Conservation (phyloP, 1,284 basidiomycete species). For the Waitea zeae region DNA sequence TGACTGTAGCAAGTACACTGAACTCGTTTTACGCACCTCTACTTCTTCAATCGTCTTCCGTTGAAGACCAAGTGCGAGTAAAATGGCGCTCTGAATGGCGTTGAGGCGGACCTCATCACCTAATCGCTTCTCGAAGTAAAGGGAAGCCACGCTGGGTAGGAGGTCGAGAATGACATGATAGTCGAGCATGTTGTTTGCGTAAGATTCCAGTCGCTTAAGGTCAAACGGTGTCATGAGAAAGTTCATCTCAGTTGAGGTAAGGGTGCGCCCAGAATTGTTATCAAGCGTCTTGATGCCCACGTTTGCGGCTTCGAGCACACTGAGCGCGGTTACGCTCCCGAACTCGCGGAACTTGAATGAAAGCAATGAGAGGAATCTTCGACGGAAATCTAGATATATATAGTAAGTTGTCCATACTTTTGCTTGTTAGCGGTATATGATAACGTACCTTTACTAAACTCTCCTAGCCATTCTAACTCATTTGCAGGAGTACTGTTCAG, state of each 20-base stretch:
- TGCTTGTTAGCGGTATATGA: too few relatives aligned
- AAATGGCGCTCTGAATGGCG: slow-evolving; percentile 77
- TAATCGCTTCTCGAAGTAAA: slow-evolving; percentile 80
- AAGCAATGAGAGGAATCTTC: slow-evolving; percentile 77
- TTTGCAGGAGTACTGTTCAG: slow-evolving; percentile 50
- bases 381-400: slow-evolving; percentile 81
- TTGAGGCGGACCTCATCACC: slow-evolving; percentile 46
- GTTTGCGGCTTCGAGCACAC: slow-evolving; percentile 76
- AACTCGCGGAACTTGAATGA: slow-evolving; percentile 95
- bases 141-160: slow-evolving; percentile 59
- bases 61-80: slow-evolving; percentile 84
- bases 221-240: slow-evolving; percentile 82
- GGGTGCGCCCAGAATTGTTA: slow-evolving; percentile 6
- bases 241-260: slow-evolving; percentile 52
- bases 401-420: too few relatives aligned
- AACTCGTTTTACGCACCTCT: slow-evolving; percentile 60
- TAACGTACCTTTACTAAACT: slow-evolving; percentile 72
- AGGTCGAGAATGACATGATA: slow-evolving; percentile 94
- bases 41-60: slow-evolving; percentile 83
- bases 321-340: slow-evolving; percentile 72
- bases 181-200: slow-evolving; percentile 92
- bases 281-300: slow-evolving; percentile 35
- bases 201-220: slow-evolving; percentile 89
- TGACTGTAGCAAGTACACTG: too few relatives aligned
- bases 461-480: slow-evolving; percentile 70